These are phyloP conservation scores for Parachaetomium inaequale DNA, from an alignment of 495 filamentous ascomycete species.

Conservation along the genomic window DNA sequence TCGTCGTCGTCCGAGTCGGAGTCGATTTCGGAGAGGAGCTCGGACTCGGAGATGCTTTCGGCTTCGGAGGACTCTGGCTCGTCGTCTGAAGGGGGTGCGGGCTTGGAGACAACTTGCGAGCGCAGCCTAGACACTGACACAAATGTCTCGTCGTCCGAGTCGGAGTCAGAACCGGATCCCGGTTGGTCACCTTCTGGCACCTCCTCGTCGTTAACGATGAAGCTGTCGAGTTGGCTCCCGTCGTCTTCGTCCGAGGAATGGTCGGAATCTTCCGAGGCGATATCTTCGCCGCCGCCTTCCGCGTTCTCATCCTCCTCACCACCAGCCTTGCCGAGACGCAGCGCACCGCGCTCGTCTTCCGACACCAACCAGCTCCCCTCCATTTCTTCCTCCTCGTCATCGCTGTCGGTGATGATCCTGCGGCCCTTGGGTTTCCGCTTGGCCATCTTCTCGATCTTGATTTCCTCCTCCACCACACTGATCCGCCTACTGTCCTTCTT, in stretches of 20 bases:
- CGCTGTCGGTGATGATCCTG: constrained; percentile 56
- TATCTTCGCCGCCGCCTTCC: constrained; percentile 77
- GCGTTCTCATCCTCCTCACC: constrained; percentile 80
- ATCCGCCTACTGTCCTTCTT: constrained; percentile 48
- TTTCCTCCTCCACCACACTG: constrained; percentile 44
- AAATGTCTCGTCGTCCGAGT: constrained; percentile 38
- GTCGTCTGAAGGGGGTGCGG: neutral
- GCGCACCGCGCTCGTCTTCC: constrained; percentile 52
- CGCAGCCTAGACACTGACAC: constrained; percentile 42
- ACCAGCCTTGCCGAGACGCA: constrained; percentile 69
- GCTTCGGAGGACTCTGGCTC: constrained; percentile 13
- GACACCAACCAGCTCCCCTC: constrained; percentile 71
- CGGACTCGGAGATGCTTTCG: constrained; percentile 33
- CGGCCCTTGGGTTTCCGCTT: constrained; percentile 46
- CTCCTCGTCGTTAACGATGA: constrained; percentile 43
- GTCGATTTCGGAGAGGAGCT: constrained; percentile 42
- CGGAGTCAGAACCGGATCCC: constrained; percentile 43
- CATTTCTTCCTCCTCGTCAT: constrained; percentile 63
- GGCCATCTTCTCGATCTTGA: constrained; percentile 38
- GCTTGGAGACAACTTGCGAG: constrained; percentile 30
- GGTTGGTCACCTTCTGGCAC: constrained; percentile 21
- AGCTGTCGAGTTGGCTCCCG: constrained; percentile 46
- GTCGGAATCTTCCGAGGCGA: constrained; percentile 61
- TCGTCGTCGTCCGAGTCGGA: constrained; percentile 36
- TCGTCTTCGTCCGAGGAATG: constrained; percentile 36